Evolutionary conservation across 2,329 filamentous ascomycete species (phyloP).

Genomic region (Bipolaris zeicola): DNA sequence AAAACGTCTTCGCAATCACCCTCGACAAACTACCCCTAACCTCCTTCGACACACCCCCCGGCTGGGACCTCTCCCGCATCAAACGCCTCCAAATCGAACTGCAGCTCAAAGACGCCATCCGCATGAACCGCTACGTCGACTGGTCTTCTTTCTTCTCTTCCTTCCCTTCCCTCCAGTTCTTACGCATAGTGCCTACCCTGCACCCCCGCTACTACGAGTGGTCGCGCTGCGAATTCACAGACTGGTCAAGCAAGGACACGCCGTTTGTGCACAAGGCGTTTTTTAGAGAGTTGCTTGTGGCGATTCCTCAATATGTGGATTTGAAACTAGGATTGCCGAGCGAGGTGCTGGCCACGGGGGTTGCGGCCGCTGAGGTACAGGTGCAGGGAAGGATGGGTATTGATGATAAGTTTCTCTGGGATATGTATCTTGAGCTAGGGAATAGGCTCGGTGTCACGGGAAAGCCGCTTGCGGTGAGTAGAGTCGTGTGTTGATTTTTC

Average conservation of each 20-base stretch:
- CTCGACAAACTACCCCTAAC: slow-evolving; percentile 31
- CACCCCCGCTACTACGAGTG: slow-evolving; percentile 40
- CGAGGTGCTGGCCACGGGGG: background rate
- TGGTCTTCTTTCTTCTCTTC: slow-evolving; percentile 34
- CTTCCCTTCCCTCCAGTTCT: slow-evolving; percentile 26
- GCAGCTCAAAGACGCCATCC: slow-evolving; percentile 38
- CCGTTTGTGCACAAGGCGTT: slow-evolving; percentile 40
- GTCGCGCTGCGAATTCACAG: slow-evolving; percentile 29
- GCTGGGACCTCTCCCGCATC: slow-evolving; percentile 33
- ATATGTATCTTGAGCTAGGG: slow-evolving; percentile 32
- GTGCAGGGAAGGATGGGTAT: slow-evolving; percentile 23
- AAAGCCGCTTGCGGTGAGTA: background rate
- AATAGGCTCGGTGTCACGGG: slow-evolving; percentile 1
- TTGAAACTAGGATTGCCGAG: slow-evolving; percentile 26
- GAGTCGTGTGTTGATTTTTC: background rate
- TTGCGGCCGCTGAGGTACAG: background rate
- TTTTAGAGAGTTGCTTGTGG: slow-evolving; percentile 32
- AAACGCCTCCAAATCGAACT: slow-evolving; percentile 35
- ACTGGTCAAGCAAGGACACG: slow-evolving; percentile 21
- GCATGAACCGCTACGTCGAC: slow-evolving; percentile 42
- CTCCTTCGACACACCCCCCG: slow-evolving; percentile 29
- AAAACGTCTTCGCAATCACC: slow-evolving; percentile 38
- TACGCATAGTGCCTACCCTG: slow-evolving; percentile 35
- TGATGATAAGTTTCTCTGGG: slow-evolving; percentile 15
- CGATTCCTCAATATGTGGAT: slow-evolving; percentile 25